Base-by-base conservation (phyloP, 441 rosid species). In the Isatis lusitanica region DNA sequence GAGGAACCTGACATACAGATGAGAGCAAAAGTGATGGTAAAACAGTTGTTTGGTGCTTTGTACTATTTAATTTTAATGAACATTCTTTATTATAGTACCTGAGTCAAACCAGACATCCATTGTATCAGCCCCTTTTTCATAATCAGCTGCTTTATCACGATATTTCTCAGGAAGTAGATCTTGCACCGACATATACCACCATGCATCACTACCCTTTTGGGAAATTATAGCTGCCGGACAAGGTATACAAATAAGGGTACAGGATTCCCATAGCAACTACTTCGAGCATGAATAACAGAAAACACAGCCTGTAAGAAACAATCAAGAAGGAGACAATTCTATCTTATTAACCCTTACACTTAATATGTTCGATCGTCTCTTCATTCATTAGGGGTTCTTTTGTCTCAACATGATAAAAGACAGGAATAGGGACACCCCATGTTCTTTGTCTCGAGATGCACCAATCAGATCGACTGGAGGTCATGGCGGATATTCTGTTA, bases 71-170 rank as follows among this genome's bases (percentile, higher is more conserved):
- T 17, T 68, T 13, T 59, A 31, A 7, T 9, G 35, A 31, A 51
- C 30, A 46, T 26, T 52, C 21, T 18, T 53, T 5, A 48, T 63
- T 30, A 33, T 36, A 30, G 51, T 76, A 95, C 99, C 97, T 63
- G 99, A 95, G 88, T 93, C 99, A 82, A 95, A 95, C 98, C 96
- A 95, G 74, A 95, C 99, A 80, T 95, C 99, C 99, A 95, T 95
- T 31, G 99, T 95, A 83, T 95, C 99, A 33, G 90, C 88, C 70
- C 99, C 98, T 76, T 91, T 95, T 74, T 87, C 96, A 81, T 87
- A 93, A 63, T 87, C 88, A 28, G 87, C 88, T 51, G 98, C 91
- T 80, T 87, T 79, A 72, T 83, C 90, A 39, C 77, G 84, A 81
- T 91, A 93, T 51, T 82, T 87, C 31, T 86, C 95, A 70, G 99